phyloP scores from a whole-genome alignment of 202 grass and related monocot genomes.

The Zoysia matrella region DNA sequence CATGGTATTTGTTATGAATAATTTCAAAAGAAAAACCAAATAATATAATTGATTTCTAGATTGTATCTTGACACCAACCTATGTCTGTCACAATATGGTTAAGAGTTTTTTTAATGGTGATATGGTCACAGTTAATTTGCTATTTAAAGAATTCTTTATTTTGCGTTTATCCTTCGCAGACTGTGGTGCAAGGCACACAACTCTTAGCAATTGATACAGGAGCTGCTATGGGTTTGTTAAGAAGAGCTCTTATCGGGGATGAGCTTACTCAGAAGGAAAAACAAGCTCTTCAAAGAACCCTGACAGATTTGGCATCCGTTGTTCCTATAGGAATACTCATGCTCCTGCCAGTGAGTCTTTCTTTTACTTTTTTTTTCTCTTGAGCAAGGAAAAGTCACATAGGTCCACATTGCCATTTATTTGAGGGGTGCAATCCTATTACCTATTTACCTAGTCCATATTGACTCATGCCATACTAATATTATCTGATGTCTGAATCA shows the following conservation, averaged over 20 bases:
- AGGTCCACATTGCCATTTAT: conserved; percentile 32
- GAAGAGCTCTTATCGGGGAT: conserved; percentile 92
- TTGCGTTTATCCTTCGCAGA: conserved; percentile 43
- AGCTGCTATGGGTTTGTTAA: conserved; percentile 79
- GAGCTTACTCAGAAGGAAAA: conserved; percentile 98
- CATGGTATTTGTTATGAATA: conserved; percentile 16
- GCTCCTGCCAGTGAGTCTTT: conserved; percentile 94
- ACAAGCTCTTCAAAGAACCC: conserved; percentile 95
- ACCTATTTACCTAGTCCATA: conserved; percentile 15
- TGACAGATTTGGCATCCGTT: conserved; percentile 97
- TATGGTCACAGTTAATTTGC: background rate
- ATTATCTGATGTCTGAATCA: conserved; percentile 9
- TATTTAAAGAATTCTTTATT: conserved; percentile 22
- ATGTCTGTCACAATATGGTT: background rate
- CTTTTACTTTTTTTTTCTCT: conserved; percentile 27
- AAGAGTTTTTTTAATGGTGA: too few relatives aligned
- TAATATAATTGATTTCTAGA: conserved; percentile 19
- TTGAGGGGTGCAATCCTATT: conserved; percentile 16
- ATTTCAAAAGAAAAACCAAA: background rate
- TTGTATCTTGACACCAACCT: background rate
- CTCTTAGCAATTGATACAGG: conserved; percentile 90
- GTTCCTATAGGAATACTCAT: conserved; percentile 99
- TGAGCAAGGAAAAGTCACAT: background rate
- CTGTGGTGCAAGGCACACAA: conserved; percentile 93
- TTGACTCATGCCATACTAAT: conserved; percentile 1